These are phyloP conservation scores for Macrolepiota fuliginosa DNA, from an alignment of 768 basidiomycete genomes.

Conservation along the genomic window DNA sequence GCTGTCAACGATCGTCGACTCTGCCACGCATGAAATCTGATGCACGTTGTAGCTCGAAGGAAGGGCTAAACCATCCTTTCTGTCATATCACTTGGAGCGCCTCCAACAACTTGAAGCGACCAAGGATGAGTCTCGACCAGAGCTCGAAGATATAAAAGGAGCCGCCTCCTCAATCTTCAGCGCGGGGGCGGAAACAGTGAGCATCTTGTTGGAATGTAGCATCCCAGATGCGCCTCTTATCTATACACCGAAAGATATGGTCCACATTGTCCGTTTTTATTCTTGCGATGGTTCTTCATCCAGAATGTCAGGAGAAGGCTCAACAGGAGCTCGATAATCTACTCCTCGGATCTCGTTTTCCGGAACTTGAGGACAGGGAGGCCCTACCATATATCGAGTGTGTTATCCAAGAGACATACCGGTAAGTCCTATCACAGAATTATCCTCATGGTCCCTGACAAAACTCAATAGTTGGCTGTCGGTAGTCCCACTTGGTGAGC, in stretches of 20 bases:
- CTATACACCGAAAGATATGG: constrained; percentile 40
- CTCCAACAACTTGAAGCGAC: background rate
- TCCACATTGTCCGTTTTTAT: constrained; percentile 58
- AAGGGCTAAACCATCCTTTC: background rate
- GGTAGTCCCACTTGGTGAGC: constrained; percentile 3
- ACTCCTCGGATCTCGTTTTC: constrained; percentile 53
- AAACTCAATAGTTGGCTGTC: background rate
- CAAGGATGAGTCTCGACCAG: background rate
- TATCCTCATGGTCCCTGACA: constrained; percentile 34
- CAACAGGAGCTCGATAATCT: constrained; percentile 66
- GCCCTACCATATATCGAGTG: constrained; percentile 58
- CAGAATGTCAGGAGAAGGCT: constrained; percentile 52
- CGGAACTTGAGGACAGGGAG: constrained; percentile 52
- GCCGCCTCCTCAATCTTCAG: constrained; percentile 78
- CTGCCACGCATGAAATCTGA: background rate
- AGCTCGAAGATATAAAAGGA: constrained; percentile 45
- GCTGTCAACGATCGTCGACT: background rate
- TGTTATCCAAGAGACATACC: constrained; percentile 49
- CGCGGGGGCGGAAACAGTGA: constrained; percentile 62
- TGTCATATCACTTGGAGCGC: background rate
- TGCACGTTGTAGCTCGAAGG: background rate
- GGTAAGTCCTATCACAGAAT: constrained; percentile 51
- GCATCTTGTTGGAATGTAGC: background rate
- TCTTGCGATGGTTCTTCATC: constrained; percentile 63
- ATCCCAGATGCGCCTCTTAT: background rate